Evolutionary conservation across 129 eudicot genomes (phyloP).

Genomic region (Tagetes erecta): DNA sequence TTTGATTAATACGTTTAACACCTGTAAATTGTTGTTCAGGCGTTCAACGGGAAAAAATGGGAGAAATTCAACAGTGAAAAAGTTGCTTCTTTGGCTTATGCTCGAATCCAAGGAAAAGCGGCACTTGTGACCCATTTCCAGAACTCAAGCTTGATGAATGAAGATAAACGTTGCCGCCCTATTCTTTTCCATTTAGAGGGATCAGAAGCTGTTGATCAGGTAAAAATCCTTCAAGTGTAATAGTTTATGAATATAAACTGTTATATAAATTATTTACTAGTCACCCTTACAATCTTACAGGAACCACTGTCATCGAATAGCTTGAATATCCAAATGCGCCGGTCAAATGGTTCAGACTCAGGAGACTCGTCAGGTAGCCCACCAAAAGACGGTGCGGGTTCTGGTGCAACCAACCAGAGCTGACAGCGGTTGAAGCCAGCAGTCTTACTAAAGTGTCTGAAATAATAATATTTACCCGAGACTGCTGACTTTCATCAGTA

Average conservation of each 20-base stretch:
- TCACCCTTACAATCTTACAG: conserved; percentile 14
- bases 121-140: conserved; percentile 88
- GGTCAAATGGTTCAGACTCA: conserved; percentile 47
- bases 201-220: conserved; percentile 66
- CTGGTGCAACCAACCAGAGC: conserved; percentile 31
- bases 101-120: conserved; percentile 83
- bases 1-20: neutral
- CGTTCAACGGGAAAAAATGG: conserved; percentile 90
- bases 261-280: neutral
- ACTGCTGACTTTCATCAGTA: conserved; percentile 43
- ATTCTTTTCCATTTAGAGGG: conserved; percentile 71
- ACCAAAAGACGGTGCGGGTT: conserved; percentile 41
- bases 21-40: conserved; percentile 42
- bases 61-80: conserved; percentile 95
- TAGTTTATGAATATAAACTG: neutral
- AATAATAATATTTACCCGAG: conserved; percentile 25
- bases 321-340: conserved; percentile 52
- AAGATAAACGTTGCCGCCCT: conserved; percentile 91
- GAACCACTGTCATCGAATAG: conserved; percentile 50
- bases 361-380: conserved; percentile 46
- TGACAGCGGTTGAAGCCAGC: conserved; percentile 39
- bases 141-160: conserved; percentile 93
- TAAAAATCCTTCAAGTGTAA: neutral
- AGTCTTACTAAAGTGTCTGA: conserved; percentile 28
- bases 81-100: conserved; percentile 89